A percentile compares a stretch with the other conserved stretches of the same genome.
phyloP scores from a whole-genome alignment of 441 rosid species.

The Cnidoscolus chayamansa region DNA sequence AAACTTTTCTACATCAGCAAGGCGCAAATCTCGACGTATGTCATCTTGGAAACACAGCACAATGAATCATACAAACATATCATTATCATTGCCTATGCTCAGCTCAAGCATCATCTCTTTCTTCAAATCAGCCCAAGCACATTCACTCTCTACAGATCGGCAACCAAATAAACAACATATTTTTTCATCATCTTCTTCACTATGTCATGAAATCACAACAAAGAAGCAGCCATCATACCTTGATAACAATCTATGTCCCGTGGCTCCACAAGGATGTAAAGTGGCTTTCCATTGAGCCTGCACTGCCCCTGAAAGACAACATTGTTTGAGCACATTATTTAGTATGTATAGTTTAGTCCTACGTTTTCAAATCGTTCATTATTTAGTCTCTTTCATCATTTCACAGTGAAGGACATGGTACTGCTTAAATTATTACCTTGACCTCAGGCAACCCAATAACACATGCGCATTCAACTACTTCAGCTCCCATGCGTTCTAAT shows the following conservation, averaged over 20 bases:
- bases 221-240: constrained; percentile 25
- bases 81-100: constrained; percentile 15
- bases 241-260: constrained; percentile 52
- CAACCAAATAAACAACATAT: neutral
- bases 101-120: constrained; percentile 31
- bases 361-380: too few species aligned
- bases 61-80: neutral
- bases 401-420: neutral
- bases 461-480: constrained; percentile 91
- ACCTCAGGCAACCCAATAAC: constrained; percentile 84
- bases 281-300: constrained; percentile 82
- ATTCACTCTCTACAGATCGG: constrained; percentile 18
- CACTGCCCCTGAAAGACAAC: constrained; percentile 54
- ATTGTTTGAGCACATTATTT: neutral
- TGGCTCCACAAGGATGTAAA: constrained; percentile 92
- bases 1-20: constrained; percentile 9
- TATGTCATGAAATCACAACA: neutral
- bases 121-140: constrained; percentile 30
- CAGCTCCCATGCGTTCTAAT: constrained; percentile 72
- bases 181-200: too few species aligned
- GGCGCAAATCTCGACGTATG: constrained; percentile 9
- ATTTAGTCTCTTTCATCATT: neutral
- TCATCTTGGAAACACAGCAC: neutral
- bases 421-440: constrained; percentile 43
- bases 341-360: too few species aligned